Conservation (phyloP, 73 alveolate genomes). For the Effrenium voratum region DNA sequence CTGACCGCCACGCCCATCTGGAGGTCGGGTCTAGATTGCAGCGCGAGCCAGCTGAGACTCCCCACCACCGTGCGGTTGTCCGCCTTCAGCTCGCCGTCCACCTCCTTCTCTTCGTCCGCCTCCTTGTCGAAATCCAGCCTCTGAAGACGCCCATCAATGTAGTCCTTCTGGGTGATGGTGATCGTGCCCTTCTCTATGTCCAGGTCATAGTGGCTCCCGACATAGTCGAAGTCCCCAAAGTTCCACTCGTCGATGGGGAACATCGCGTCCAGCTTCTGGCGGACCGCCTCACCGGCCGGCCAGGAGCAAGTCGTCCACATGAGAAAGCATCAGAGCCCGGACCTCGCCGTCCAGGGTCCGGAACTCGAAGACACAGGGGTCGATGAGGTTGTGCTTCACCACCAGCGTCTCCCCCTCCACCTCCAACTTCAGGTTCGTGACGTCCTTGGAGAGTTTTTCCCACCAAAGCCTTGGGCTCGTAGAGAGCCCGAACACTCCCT, state of each 20-base stretch:
- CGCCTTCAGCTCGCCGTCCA: not conserved
- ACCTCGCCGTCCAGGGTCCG: too few relatives aligned
- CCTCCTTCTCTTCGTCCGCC: not conserved
- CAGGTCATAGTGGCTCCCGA: not conserved
- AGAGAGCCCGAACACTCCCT: too few relatives aligned
- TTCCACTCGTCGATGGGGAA: conserved; percentile 55
- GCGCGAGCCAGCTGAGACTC: conserved; percentile 21
- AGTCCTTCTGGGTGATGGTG: not conserved
- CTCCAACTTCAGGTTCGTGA: too few relatives aligned
- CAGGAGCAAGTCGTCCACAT: conserved; percentile 33
- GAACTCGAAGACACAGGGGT: too few relatives aligned
- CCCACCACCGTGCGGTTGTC: conserved; percentile 30
- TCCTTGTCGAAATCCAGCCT: conserved; percentile 22
- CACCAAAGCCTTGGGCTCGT: too few relatives aligned
- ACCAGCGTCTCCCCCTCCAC: too few relatives aligned
- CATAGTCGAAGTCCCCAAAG: not conserved
- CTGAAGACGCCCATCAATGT: not conserved
- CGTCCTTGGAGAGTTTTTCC: too few relatives aligned
- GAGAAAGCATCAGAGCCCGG: conserved; percentile 13
- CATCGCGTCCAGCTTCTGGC: not conserved
- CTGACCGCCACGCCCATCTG: conserved; percentile 26
- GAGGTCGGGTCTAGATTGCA: conserved; percentile 37
- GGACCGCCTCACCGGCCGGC: not conserved
- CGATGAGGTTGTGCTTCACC: too few relatives aligned
- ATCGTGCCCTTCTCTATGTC: not conserved